A percentile compares a stretch with the other conserved stretches of the same genome.
These are phyloP conservation scores for Saturnispora dispora DNA, from an alignment of 805 yeast species.

Conservation along the genomic window DNA sequence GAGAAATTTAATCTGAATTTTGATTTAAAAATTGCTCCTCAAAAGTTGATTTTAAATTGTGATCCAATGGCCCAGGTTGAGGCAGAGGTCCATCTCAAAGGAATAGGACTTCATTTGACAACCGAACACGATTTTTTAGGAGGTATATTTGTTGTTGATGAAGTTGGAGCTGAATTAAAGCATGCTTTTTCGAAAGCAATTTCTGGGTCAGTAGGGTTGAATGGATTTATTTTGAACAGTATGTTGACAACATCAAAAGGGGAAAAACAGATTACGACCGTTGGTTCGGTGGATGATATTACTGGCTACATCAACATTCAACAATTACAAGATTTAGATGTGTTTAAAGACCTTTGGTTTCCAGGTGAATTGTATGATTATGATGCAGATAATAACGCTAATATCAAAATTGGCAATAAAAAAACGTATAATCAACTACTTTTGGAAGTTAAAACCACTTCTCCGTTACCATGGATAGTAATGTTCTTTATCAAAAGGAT, in stretches of 20 bases:
- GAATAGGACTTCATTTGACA: conserved; percentile 50
- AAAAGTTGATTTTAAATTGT: conserved; percentile 72
- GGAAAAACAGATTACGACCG: conserved; percentile 38
- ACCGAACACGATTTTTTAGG: conserved; percentile 36
- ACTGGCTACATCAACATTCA: conserved; percentile 62
- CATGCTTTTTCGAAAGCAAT: conserved; percentile 87
- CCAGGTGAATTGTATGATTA: conserved; percentile 34
- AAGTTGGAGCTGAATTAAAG: conserved; percentile 64
- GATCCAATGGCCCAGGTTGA: conserved; percentile 91
- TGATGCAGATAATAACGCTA: neutral
- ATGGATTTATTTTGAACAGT: conserved; percentile 40
- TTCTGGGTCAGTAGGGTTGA: conserved; percentile 57
- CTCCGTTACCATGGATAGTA: conserved; percentile 68
- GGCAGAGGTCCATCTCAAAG: conserved; percentile 68
- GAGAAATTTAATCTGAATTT: conserved; percentile 52
- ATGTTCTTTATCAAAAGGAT: conserved; percentile 47
- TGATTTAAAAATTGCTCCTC: conserved; percentile 60
- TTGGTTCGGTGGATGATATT: conserved; percentile 41
- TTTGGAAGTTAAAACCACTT: conserved; percentile 50
- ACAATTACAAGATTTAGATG: conserved; percentile 77
- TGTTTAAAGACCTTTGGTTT: conserved; percentile 78
- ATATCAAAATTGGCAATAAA: neutral
- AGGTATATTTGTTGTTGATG: conserved; percentile 40
- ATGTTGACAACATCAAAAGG: conserved; percentile 33
- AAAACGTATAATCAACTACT: conserved; percentile 38